Conservation (phyloP, 2,329 filamentous ascomycete species). For the Penicillium sp. region DNA sequence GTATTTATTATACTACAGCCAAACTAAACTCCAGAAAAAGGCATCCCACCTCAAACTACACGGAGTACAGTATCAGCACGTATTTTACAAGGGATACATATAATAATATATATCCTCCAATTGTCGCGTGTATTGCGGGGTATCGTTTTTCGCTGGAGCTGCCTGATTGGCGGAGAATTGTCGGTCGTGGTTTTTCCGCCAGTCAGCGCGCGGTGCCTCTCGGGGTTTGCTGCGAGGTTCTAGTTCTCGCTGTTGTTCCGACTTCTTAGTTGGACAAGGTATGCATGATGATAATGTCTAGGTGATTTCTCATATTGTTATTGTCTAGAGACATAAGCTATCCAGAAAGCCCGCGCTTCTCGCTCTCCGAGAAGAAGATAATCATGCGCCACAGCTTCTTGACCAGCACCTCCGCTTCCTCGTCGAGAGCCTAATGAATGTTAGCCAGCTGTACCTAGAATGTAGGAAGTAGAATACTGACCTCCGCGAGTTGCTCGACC, state of each 20-base stretch:
- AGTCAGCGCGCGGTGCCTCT: not conserved
- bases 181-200: not conserved
- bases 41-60: not conserved
- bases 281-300: too few species aligned
- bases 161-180: not conserved
- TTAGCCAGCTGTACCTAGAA: slow-evolving; percentile 29
- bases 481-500: slow-evolving; percentile 78
- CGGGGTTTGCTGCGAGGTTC: not conserved
- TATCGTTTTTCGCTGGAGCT: not conserved
- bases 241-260: not conserved
- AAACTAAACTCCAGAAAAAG: too few species aligned
- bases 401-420: slow-evolving; percentile 88
- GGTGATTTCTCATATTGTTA: too few species aligned
- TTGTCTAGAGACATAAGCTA: not conserved
- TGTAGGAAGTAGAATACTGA: slow-evolving; percentile 44
- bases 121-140: not conserved
- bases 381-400: slow-evolving; percentile 98
- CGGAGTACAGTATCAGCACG: too few species aligned
- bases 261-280: not conserved
- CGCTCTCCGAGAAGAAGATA: slow-evolving; percentile 94
- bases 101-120: not conserved
- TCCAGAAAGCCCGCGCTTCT: slow-evolving; percentile 74
- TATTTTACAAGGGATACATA: not conserved
- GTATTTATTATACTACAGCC: too few species aligned
- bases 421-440: slow-evolving; percentile 69